phyloP scores from a whole-genome alignment of 306 rosid genomes.

The Pterocarpus macrocarpus region DNA sequence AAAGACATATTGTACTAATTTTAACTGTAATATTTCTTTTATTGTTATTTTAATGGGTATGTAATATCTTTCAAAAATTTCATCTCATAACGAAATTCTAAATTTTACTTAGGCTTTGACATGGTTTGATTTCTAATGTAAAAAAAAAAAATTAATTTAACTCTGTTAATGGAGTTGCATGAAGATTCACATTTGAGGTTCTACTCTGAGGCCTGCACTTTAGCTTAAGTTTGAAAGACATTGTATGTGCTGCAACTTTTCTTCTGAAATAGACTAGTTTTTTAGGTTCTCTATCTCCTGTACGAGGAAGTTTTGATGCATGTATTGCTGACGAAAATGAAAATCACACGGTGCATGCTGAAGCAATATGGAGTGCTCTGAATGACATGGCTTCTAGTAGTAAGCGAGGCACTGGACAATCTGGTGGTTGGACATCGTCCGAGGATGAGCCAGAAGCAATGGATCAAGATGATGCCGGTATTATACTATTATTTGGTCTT shows the following conservation, averaged over 20 bases:
- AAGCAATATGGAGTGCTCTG: slow-evolving; percentile 87
- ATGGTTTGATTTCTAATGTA: slow-evolving; percentile 37
- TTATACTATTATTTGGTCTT: slow-evolving; percentile 28
- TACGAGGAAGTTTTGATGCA: slow-evolving; percentile 70
- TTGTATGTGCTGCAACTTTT: slow-evolving; percentile 16
- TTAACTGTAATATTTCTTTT: background rate
- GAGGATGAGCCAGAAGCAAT: slow-evolving; percentile 91
- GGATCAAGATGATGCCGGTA: slow-evolving; percentile 90
- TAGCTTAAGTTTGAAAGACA: slow-evolving; percentile 13
- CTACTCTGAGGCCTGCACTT: slow-evolving; percentile 6
- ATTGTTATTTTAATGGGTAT: slow-evolving; percentile 1
- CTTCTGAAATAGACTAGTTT: slow-evolving; percentile 34
- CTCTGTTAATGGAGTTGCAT: slow-evolving; percentile 21
- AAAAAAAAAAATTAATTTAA: background rate
- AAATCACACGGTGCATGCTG: slow-evolving; percentile 62
- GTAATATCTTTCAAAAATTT: slow-evolving; percentile 9
- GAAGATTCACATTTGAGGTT: slow-evolving; percentile 16
- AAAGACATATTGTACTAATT: slow-evolving; percentile 17
- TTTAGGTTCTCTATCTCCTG: slow-evolving; percentile 85
- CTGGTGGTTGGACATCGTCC: slow-evolving; percentile 89
- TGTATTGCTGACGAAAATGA: slow-evolving; percentile 63
- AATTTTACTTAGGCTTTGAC: slow-evolving; percentile 6
- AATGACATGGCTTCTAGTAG: slow-evolving; percentile 85
- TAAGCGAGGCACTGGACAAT: slow-evolving; percentile 49
- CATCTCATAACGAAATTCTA: background rate